Conservation (phyloP, 2,329 filamentous ascomycete genomes). For the Pseudogymnoascus sp. region DNA sequence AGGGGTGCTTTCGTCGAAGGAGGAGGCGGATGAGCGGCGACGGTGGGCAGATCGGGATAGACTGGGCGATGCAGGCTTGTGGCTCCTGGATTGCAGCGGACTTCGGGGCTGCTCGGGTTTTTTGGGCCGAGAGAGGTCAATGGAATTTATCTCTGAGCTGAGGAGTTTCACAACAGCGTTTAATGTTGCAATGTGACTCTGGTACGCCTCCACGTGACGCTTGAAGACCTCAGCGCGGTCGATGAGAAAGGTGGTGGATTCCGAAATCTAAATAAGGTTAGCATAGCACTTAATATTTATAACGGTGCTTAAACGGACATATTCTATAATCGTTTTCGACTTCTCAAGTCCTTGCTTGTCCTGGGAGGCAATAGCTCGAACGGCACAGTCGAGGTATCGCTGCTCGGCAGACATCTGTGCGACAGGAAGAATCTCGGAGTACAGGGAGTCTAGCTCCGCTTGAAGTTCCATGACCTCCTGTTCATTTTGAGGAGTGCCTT, state of each 20-base stretch:
- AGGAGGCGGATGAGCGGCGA: constrained; percentile 31
- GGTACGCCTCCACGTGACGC: constrained; percentile 37
- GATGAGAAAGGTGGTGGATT: constrained; percentile 46
- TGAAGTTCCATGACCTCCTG: constrained; percentile 47
- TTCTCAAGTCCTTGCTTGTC: constrained; percentile 39
- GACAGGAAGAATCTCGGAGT: constrained; percentile 62
- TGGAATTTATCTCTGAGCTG: constrained; percentile 35
- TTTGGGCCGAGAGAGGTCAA: constrained; percentile 10
- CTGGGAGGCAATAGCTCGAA: constrained; percentile 38
- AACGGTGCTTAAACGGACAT: constrained; percentile 35
- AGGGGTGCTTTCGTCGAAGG: constrained; percentile 34
- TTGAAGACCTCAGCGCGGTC: constrained; percentile 40
- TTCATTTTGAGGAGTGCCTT: constrained; percentile 10
- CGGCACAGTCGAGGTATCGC: constrained; percentile 57
- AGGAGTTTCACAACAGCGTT: constrained; percentile 37
- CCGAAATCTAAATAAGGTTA: constrained; percentile 38
- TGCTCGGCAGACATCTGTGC: constrained; percentile 66
- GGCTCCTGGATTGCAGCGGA: constrained; percentile 16
- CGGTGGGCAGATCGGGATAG: constrained; percentile 24
- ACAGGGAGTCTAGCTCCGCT: constrained; percentile 62
- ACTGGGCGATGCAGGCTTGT: constrained; percentile 15
- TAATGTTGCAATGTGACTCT: constrained; percentile 40
- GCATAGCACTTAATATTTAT: not conserved
- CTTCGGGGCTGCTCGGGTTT: constrained; percentile 15
- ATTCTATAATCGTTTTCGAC: constrained; percentile 42